Evolutionary conservation across 164 flowering plant genomes (phyloP).

Genomic region (Vitis rotundifolia): DNA sequence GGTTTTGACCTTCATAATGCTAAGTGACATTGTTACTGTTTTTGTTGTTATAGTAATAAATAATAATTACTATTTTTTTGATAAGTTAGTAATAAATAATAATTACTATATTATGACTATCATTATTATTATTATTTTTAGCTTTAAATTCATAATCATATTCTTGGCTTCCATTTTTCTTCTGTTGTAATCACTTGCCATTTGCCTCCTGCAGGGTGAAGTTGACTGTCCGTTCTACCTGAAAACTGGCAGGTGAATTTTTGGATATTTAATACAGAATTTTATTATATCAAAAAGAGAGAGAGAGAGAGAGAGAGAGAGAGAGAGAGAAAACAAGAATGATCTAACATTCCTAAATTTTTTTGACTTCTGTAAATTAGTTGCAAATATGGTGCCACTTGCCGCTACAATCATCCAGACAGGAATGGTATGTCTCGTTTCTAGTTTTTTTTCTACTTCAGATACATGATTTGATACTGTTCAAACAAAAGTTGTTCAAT

Average conservation of each 20-base stretch:
- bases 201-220: constrained; percentile 67
- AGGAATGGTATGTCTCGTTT: constrained; percentile 42
- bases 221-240: constrained; percentile 93
- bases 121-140: not conserved
- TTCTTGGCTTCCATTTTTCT: not conserved
- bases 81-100: too few relatives aligned
- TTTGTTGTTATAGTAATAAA: not conserved
- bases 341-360: not conserved
- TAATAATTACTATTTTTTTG: too few relatives aligned
- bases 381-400: constrained; percentile 88
- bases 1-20: not conserved
- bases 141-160: not conserved
- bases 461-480: not conserved
- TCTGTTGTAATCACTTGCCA: not conserved
- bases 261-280: not conserved
- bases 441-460: not conserved
- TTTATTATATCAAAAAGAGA: not conserved
- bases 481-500: not conserved
- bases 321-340: not conserved
- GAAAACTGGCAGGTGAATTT: constrained; percentile 88
- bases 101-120: too few relatives aligned
- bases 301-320: not conserved
- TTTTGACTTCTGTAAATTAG: constrained; percentile 34
- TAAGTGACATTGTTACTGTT: not conserved
- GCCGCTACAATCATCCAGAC: constrained; percentile 91